Evolutionary conservation across 768 basidiomycete genomes (phyloP), one percentile per base, ranked within the genome.

Genomic region (Coprinopsis sp.): DNA sequence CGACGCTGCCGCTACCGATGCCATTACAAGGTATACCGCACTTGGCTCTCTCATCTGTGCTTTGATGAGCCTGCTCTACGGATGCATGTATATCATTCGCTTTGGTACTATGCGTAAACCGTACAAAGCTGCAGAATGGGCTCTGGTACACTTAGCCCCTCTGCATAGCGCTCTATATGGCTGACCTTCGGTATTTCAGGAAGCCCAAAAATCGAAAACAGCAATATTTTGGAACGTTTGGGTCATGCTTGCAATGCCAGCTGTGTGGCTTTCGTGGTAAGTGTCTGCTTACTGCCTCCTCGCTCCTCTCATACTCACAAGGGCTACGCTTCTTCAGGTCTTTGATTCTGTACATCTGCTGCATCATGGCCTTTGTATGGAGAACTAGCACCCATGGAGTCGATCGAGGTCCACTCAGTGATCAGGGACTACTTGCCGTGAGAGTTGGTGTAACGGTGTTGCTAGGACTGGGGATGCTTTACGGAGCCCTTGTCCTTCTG

Each of bases 221-320:
- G 37, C 39, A 1, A 61, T 67, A 24, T 64, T 55, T 49, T 71
- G 84, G 83, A 86, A 86, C 50, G 78, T 84, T 14, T 84, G 83
- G 82, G 75, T 84, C 1, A 50, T 85, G 16, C 67, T 86, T 23
- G 77, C 82, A 0, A 73, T 81, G 68, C 83, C 83, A 0, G 77
- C 73, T 0, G 55, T 80, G 12, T 85, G 81, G 79, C 71, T 84
- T 28, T 69, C 78, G 6, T 86, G 82, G 81, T 78, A 47, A 16
- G 58, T 50, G 24, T 2, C 23, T n/a, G n/a, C 25, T 40, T 29
- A 21, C 6, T 16, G 7, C 11, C 24, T 16, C 33, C 10, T 13
- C 19, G 2, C 24, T 34, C 22, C n/a, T 30, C n/a, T 28, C 5
- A 25, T 11, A 13, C 10, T 22, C 8, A 22, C 28, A 43, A 11